Base-by-base conservation (phyloP, 352 stramenopile species). In the Hyaloperonospora arabidopsidis region DNA sequence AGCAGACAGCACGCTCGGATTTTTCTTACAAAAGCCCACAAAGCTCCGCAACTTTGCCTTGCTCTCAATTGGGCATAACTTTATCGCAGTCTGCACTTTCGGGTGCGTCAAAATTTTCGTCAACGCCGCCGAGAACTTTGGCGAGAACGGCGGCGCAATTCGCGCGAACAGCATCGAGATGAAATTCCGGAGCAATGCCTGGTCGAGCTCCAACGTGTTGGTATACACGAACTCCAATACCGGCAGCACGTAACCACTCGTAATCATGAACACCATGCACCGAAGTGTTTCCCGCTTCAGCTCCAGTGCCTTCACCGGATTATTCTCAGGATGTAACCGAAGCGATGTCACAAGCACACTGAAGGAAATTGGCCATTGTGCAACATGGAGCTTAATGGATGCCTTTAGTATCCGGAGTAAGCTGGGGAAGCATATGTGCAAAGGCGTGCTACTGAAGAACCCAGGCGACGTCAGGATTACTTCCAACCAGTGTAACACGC, bases 201-300 rank as follows among this genome's bases (percentile, higher is more conserved):
- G 84, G 54, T 94, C 84, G 6, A 94, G 63, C 41, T 91, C 79
- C 12, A 84, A 47, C 2, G 78, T 90, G 67, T 91, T 90, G 5
- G 73, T 76, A 17, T 77, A 78, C 36, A 94, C 74, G 49, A 91
- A 94, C 59, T 92, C 79, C 17, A 94, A 61, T 15, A 94, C 81
- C 0, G 84, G 84, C 17, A 94, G 55, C 6, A 94, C 81, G 36
- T 94, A 94, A 35, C 84, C 84, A 54, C 74, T 87, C 5, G 81
- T 90, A 58, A 94, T 89, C 74, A 94, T 86, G 50, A 87, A 89
- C 17, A 90, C 79, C 84, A 94, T 92, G 34, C 74, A 89, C 1
- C 84, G 76, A 38, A 94, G 68, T 14, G 81, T 86, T 55, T 94
- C 84, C 0, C 82, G 77, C 57, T 92, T 92, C 35, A 92, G 63